Evolutionary conservation across 768 basidiomycete species (phyloP), one percentile per base, ranked within the genome.

Genomic region (Fomitopsis pulvina): DNA sequence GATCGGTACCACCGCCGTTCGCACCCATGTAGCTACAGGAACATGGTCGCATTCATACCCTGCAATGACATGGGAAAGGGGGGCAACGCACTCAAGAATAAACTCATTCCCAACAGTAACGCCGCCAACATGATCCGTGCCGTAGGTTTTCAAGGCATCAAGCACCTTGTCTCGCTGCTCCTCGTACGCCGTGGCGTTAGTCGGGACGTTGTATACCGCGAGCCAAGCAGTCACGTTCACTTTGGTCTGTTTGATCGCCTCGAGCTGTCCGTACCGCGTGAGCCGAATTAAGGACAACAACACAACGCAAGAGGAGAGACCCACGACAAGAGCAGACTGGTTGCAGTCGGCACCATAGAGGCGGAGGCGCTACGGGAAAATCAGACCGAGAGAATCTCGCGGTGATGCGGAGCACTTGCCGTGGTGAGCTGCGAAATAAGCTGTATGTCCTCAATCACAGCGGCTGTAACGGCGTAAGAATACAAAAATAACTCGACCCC

Each of bases 91-190:
- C 81, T 92, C 80, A 43, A 93, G 74, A 62, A 92, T 88, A 63
- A 80, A 91, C 67, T 95, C 92, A 62, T 96, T 95, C 28, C 95
- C 93, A 28, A 96, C 93, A 11, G 86, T 93, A 32, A 97, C 60
- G 8, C 95, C 95, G 0, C 69, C 71, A 46, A 97, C 78, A 58
- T 92, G 66, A 52, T 77, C 77, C 2, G 79, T 76, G 27, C 94
- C 94, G 62, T 84, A 97, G 1, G 78, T 82, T 62, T 85, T 63
- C 47, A 97, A 68, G 8, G 85, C 92, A 2, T 71, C 63, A 54
- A 81, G 67, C 49, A 93, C 79, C n/a, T 68, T 65, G 52, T 77
- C 75, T 20, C 77, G 78, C 65, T 99, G 95, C 32, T 86, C 79
- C 0, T 64, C 45, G 63, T 93, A 96, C 2, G 89, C 84, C 0